Evolutionary conservation across 495 filamentous ascomycete genomes (phyloP), one percentile per base, ranked within the genome.

Genomic region (Aspergillus nidulans): DNA sequence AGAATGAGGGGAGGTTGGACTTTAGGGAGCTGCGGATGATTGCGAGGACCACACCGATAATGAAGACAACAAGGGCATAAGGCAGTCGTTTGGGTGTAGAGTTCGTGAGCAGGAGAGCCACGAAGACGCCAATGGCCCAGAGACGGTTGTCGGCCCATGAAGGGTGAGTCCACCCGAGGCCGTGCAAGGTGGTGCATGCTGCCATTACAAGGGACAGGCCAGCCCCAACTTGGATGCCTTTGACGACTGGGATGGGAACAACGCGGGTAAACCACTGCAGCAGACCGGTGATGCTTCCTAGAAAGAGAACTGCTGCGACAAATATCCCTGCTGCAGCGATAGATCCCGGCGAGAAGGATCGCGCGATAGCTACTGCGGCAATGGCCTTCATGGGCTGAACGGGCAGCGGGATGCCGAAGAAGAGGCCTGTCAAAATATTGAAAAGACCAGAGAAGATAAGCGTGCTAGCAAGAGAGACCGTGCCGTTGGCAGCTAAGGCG

Each of bases 301-400:
- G 36, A 34, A 91, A 77, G 25, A 97, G 81, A 49, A 87, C 78
- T 12, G 71, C 71, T 6, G 82, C 81, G 20, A 94, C 89, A 39
- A 90, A 85, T 49, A 91, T 74, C 4, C 92, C 92, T 2, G 91
- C 88, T 0, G 89, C 86, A 19, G 89, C 81, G 46, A 87, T 92
- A 55, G 87, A 81, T 51, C 78, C 81, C 20, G 83, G 71, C 10
- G 77, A 78, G 61, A 90, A 85, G 38, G 70, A 72, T 23, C 79
- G 78, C 10, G 86, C 81, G 45, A 97, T 87, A 13, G 91, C 88
- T 0, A 95, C 84, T 0, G 92, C 87, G 36, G 91, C 91, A 55
- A 97, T 92, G 16, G 92, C 92, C 74, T 95, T 91, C 87, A 94
- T 90, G 10, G 89, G 89, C 69, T 92, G 89, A 0, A 96, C 89